Evolutionary conservation across 805 yeast genomes (phyloP).

Genomic region (Starmerella floricola): DNA sequence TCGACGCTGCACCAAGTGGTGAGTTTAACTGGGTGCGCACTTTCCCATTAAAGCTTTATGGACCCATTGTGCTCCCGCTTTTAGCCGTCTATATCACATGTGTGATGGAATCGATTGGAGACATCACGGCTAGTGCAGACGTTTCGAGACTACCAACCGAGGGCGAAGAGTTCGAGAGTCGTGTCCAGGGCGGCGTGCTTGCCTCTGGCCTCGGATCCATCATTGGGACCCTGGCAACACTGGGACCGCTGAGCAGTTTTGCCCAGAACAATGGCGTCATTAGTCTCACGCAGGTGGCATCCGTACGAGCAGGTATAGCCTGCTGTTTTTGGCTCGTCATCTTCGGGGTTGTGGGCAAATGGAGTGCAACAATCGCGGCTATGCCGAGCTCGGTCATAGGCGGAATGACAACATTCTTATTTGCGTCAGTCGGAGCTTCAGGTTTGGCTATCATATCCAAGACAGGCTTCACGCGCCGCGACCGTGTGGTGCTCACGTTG

Average conservation of each 20-base stretch:
- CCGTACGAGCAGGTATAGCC: slow-evolving; percentile 69
- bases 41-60: slow-evolving; percentile 62
- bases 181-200: slow-evolving; percentile 85
- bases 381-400: slow-evolving; percentile 73
- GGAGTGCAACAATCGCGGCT: slow-evolving; percentile 78
- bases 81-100: slow-evolving; percentile 69
- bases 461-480: slow-evolving; percentile 50
- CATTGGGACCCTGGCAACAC: slow-evolving; percentile 63
- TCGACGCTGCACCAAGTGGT: slow-evolving; percentile 64
- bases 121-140: slow-evolving; percentile 86
- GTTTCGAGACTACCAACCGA: slow-evolving; percentile 77
- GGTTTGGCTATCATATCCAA: slow-evolving; percentile 54
- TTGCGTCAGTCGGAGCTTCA: slow-evolving; percentile 64
- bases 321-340: slow-evolving; percentile 65
- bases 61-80: slow-evolving; percentile 76
- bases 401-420: slow-evolving; percentile 73
- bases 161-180: slow-evolving; percentile 66
- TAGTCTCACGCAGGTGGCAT: slow-evolving; percentile 82
- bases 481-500: slow-evolving; percentile 58
- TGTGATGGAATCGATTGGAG: slow-evolving; percentile 92
- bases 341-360: slow-evolving; percentile 81
- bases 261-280: slow-evolving; percentile 95
- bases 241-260: slow-evolving; percentile 84
- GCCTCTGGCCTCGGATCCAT: slow-evolving; percentile 80
- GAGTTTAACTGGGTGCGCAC: slow-evolving; percentile 85